Percentiles rank a stretch among this genome's conserved stretches.
phyloP scores from a whole-genome alignment of 2,329 filamentous ascomycete species.

The Hymenoscyphus infarciens region DNA sequence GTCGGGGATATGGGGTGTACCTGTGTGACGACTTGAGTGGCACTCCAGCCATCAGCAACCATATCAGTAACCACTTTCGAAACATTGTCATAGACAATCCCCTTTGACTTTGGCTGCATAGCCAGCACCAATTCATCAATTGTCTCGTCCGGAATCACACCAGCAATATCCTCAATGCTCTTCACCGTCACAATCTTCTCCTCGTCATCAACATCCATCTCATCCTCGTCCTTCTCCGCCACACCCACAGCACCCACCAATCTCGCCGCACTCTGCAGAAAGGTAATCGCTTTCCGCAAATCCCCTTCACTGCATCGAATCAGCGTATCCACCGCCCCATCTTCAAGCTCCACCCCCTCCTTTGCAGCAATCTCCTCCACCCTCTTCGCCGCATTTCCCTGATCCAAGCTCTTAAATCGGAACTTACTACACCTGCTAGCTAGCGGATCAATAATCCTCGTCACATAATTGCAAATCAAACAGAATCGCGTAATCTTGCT shows the following conservation, averaged over 20 bases:
- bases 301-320: constrained; percentile 91
- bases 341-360: constrained; percentile 73
- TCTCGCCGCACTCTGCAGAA: constrained; percentile 87
- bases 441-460: constrained; percentile 93
- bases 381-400: constrained; percentile 74
- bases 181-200: constrained; percentile 70
- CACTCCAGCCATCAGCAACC: constrained; percentile 96
- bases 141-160: constrained; percentile 77
- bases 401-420: constrained; percentile 92
- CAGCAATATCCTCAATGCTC: constrained; percentile 90
- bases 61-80: constrained; percentile 82
- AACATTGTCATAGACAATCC: constrained; percentile 67
- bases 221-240: constrained; percentile 40
- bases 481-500: constrained; percentile 95
- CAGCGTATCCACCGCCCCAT: constrained; percentile 77
- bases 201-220: constrained; percentile 48
- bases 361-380: constrained; percentile 77
- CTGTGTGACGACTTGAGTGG: constrained; percentile 80
- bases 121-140: constrained; percentile 68
- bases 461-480: constrained; percentile 98
- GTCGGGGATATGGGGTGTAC: constrained; percentile 39
- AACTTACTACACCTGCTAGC: constrained; percentile 95
- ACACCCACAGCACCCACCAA: constrained; percentile 68
- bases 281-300: constrained; percentile 93
- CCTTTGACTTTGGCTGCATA: constrained; percentile 67